These are phyloP conservation scores for Xylaria nigripes DNA, from an alignment of 495 filamentous ascomycete genomes.

Conservation along the genomic window DNA sequence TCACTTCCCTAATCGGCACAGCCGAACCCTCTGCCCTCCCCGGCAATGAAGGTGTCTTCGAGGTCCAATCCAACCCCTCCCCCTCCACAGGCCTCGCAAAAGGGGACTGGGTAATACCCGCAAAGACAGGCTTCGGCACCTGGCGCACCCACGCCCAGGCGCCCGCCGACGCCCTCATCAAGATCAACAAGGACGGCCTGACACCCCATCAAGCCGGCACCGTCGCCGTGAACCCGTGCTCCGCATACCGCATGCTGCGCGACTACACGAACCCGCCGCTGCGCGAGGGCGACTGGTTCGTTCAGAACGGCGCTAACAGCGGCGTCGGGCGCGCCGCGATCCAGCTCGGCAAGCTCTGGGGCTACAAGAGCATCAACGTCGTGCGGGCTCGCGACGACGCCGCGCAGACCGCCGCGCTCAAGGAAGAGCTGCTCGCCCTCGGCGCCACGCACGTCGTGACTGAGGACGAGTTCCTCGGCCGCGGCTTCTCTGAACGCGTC, in stretches of 20 bases:
- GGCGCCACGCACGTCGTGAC: constrained; percentile 81
- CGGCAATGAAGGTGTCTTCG: constrained; percentile 89
- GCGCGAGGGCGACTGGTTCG: constrained; percentile 72
- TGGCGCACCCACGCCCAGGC: constrained; percentile 83
- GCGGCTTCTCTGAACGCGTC: constrained; percentile 54
- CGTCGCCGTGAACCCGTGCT: constrained; percentile 84
- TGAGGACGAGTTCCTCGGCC: constrained; percentile 54
- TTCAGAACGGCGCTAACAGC: constrained; percentile 94
- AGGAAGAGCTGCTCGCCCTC: constrained; percentile 58
- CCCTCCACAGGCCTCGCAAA: constrained; percentile 19
- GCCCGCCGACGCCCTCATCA: constrained; percentile 51
- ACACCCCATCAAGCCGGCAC: constrained; percentile 70
- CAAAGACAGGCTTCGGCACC: constrained; percentile 70
- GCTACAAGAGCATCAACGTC: constrained; percentile 78
- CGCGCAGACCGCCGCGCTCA: constrained; percentile 57
- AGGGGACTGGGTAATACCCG: constrained; percentile 92
- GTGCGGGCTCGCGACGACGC: constrained; percentile 57
- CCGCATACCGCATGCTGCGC: constrained; percentile 83
- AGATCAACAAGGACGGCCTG: constrained; percentile 59
- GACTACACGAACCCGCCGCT: constrained; percentile 53
- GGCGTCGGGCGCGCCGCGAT: constrained; percentile 86
- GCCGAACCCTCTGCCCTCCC: constrained; percentile 48
- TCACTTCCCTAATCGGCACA: constrained; percentile 67
- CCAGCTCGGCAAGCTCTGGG: constrained; percentile 76
- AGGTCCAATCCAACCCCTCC: constrained; percentile 49